phyloP scores from a whole-genome alignment of 2,329 filamentous ascomycete species.

The Pseudogymnoascus sp. region DNA sequence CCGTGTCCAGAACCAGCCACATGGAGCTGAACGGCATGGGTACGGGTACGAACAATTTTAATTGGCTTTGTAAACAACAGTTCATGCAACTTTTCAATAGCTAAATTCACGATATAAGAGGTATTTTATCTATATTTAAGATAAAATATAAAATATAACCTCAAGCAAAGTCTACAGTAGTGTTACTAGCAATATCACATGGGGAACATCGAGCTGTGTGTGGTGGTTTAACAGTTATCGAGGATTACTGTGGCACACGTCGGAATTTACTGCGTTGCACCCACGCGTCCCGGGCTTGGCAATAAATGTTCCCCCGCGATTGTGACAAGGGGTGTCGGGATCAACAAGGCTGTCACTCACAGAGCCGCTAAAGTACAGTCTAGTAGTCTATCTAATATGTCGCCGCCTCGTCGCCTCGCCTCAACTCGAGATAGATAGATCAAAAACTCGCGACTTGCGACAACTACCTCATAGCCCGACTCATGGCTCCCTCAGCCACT shows the following conservation, averaged over 20 bases:
- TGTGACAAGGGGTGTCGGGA: background rate
- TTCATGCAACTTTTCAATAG: slow-evolving; percentile 3
- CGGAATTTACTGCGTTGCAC: background rate
- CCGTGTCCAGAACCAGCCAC: slow-evolving; percentile 1
- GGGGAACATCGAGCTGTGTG: background rate
- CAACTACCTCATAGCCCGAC: background rate
- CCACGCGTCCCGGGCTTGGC: background rate
- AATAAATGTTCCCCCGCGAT: background rate
- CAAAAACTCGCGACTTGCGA: slow-evolving; percentile 3
- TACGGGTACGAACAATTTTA: slow-evolving; percentile 3
- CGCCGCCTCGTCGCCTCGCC: slow-evolving; percentile 1
- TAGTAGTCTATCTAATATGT: background rate
- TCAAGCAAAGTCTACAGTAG: background rate
- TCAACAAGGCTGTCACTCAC: slow-evolving; percentile 4
- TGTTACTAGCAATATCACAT: background rate
- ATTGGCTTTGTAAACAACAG: background rate
- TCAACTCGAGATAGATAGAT: background rate
- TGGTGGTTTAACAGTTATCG: background rate
- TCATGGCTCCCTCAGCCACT: slow-evolving; percentile 26
- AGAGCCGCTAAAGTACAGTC: slow-evolving; percentile 4
- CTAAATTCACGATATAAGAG: background rate
- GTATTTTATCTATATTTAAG: background rate
- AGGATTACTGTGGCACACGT: background rate
- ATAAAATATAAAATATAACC: background rate
- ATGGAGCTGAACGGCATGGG: slow-evolving; percentile 4